Percentiles rank a stretch among this genome's conserved stretches.
phyloP scores from a whole-genome alignment of 306 rosid genomes.

The Gillenia trifoliata region DNA sequence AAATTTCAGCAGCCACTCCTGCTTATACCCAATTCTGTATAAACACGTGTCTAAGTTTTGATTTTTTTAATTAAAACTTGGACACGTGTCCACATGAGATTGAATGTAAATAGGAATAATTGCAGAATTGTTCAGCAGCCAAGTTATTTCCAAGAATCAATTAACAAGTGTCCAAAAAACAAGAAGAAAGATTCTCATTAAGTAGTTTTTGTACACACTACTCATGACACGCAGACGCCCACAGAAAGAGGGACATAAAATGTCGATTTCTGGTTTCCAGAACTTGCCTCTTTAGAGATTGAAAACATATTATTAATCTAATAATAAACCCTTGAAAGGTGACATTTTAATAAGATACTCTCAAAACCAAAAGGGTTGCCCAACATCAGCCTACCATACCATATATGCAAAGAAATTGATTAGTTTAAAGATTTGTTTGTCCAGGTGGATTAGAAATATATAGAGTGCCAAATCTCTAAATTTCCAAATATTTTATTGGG shows the following conservation, averaged over 20 bases:
- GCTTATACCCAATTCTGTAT: too few relatives aligned
- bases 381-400: neutral
- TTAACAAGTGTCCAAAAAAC: neutral
- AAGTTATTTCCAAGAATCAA: too few relatives aligned
- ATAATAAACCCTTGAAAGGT: neutral
- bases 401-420: neutral
- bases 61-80: too few relatives aligned
- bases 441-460: constrained; percentile 3
- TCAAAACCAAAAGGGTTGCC: neutral
- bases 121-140: too few relatives aligned
- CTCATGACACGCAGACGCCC: neutral
- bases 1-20: too few relatives aligned
- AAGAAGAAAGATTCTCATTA: neutral
- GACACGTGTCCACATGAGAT: too few relatives aligned
- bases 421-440: neutral
- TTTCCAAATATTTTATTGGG: too few relatives aligned
- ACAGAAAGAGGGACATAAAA: neutral
- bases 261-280: neutral
- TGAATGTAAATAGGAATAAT: too few relatives aligned
- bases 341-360: neutral
- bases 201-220: neutral
- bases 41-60: too few relatives aligned
- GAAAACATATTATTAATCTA: neutral
- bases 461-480: neutral
- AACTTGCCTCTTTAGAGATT: neutral